Conservation (phyloP, 306 rosid species). For the Datisca glomerata region DNA sequence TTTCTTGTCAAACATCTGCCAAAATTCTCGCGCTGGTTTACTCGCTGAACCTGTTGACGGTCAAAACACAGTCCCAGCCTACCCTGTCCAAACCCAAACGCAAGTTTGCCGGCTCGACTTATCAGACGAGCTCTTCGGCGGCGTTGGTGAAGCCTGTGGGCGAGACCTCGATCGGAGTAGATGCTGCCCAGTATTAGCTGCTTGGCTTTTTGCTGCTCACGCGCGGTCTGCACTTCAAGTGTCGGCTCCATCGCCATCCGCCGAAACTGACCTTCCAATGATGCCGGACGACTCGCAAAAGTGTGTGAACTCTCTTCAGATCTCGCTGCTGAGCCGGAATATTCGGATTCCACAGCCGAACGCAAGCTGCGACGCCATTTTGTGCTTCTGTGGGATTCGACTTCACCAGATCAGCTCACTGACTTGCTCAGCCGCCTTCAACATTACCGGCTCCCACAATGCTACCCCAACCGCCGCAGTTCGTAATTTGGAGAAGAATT, state of each 20-base stretch:
- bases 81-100: constrained; percentile 55
- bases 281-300: constrained; percentile 96
- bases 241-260: constrained; percentile 22
- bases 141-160: constrained; percentile 84
- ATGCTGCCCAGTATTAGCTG: constrained; percentile 92
- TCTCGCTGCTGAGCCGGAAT: constrained; percentile 46
- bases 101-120: constrained; percentile 73
- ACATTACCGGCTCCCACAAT: constrained; percentile 37
- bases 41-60: constrained; percentile 50
- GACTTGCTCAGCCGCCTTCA: constrained; percentile 76
- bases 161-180: constrained; percentile 84
- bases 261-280: constrained; percentile 53
- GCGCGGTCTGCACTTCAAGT: constrained; percentile 66
- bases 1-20: constrained; percentile 8
- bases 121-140: constrained; percentile 93
- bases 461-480: constrained; percentile 82
- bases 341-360: constrained; percentile 82
- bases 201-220: constrained; percentile 96
- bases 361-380: constrained; percentile 74
- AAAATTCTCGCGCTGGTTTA: constrained; percentile 29
- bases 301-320: constrained; percentile 82
- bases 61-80: constrained; percentile 74
- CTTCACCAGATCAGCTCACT: constrained; percentile 81
- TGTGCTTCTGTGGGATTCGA: constrained; percentile 88
- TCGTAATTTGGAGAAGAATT: constrained; percentile 49